phyloP scores from a whole-genome alignment of 768 basidiomycete species.

The Suillus brevipes region DNA sequence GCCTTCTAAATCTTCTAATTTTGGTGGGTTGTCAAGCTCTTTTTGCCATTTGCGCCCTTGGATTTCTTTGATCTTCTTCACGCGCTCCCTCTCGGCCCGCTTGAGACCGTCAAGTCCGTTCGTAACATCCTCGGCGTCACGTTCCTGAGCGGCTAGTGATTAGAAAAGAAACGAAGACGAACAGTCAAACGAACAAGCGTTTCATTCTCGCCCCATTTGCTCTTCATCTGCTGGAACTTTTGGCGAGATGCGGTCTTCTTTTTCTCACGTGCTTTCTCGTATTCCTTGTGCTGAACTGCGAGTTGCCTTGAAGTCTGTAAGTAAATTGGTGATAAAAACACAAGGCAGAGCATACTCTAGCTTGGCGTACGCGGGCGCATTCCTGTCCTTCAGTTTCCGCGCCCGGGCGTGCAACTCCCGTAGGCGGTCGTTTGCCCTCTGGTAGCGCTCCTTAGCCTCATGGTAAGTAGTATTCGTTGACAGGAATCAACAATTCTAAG shows the following conservation, averaged over 20 bases:
- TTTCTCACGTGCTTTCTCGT: conserved; percentile 50
- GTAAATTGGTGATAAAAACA: not conserved
- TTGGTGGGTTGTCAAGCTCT: conserved; percentile 50
- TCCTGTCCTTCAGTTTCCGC: conserved; percentile 52
- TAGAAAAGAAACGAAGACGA: conserved; percentile 5
- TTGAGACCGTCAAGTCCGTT: conserved; percentile 55
- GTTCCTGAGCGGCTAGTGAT: conserved; percentile 45
- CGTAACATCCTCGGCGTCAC: conserved; percentile 48
- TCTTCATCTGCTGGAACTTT: conserved; percentile 51
- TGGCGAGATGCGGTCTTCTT: conserved; percentile 54
- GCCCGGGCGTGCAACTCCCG: conserved; percentile 52
- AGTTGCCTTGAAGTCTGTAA: conserved; percentile 43
- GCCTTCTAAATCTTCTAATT: conserved; percentile 48
- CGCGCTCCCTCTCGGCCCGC: conserved; percentile 58
- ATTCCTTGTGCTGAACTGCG: conserved; percentile 43
- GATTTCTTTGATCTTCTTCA: conserved; percentile 52
- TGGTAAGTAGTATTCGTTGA: conserved; percentile 69
- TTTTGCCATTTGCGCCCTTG: conserved; percentile 49
- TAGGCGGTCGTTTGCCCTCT: conserved; percentile 50
- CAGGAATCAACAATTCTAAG: conserved; percentile 66
- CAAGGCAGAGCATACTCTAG: conserved; percentile 36
- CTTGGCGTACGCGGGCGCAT: conserved; percentile 66
- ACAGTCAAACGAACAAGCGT: conserved; percentile 45
- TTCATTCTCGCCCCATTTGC: conserved; percentile 49
- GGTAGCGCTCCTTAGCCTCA: conserved; percentile 50